Percentiles rank a stretch among this genome's conserved stretches.
These are phyloP conservation scores for Naegleria gruberi DNA, from an alignment of 208 protist species.

Conservation along the genomic window DNA sequence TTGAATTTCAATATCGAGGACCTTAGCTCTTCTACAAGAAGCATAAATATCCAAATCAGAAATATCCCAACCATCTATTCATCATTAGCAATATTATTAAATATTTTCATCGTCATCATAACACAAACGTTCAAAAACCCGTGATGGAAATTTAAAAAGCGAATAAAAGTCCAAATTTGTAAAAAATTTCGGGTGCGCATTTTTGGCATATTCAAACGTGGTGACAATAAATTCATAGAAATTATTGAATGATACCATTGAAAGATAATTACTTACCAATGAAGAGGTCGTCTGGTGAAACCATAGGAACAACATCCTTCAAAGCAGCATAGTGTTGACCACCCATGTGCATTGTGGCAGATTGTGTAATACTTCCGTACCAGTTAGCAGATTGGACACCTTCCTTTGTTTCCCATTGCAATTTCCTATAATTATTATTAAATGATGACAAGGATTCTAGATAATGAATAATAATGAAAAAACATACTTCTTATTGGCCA, in stretches of 20 bases:
- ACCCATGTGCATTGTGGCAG: constrained; percentile 86
- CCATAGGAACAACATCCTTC: constrained; percentile 86
- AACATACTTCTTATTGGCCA: constrained; percentile 80
- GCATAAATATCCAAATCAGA: constrained; percentile 77
- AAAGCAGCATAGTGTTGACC: constrained; percentile 78
- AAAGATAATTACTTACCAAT: constrained; percentile 36
- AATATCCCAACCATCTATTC: constrained; percentile 96
- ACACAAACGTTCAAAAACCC: too few species aligned
- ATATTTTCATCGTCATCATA: too few species aligned
- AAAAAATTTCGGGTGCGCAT: not conserved
- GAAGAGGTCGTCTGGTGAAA: constrained; percentile 91
- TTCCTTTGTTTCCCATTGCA: constrained; percentile 83
- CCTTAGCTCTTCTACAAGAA: constrained; percentile 85
- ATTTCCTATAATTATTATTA: constrained; percentile 18
- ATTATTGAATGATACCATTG: not conserved
- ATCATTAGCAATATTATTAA: too few species aligned
- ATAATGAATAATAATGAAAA: not conserved
- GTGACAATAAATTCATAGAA: not conserved
- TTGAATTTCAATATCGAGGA: constrained; percentile 87
- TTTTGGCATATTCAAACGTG: too few species aligned
- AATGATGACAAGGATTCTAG: not conserved
- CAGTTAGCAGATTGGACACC: constrained; percentile 87
- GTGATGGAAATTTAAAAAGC: too few species aligned
- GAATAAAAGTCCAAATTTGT: too few species aligned
- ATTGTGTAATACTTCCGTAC: constrained; percentile 92